Conservation (phyloP, 306 rosid genomes). For the Gynostemma pentaphyllum region DNA sequence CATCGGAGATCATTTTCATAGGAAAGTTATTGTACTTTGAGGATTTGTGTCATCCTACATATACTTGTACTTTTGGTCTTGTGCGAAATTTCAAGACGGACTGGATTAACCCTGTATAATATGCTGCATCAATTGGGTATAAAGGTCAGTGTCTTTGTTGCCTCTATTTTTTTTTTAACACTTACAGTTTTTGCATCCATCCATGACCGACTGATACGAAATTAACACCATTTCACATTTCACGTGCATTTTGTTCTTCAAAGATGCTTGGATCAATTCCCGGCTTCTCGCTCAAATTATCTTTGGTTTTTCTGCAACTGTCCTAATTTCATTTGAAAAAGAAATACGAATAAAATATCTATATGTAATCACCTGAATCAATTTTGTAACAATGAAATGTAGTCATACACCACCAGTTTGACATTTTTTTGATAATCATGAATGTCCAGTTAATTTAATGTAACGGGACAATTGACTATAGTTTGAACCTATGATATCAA, state of each 20-base stretch:
- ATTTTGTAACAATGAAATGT: too few species aligned
- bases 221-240: background rate
- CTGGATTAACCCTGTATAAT: background rate
- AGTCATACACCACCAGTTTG: too few species aligned
- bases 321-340: background rate
- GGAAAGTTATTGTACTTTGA: constrained; percentile 53
- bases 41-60: background rate
- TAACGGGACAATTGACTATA: too few species aligned
- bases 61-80: background rate
- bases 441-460: too few species aligned
- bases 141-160: background rate
- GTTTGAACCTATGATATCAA: too few species aligned
- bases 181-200: background rate
- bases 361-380: background rate
- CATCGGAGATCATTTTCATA: constrained; percentile 44
- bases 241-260: background rate
- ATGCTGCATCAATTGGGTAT: background rate
- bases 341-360: background rate
- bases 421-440: too few species aligned
- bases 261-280: background rate
- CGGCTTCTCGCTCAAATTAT: background rate
- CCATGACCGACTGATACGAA: background rate
- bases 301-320: background rate
- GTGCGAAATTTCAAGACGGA: constrained; percentile 3
- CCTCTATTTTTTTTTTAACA: constrained; percentile 2